Evolutionary conservation across 805 yeast genomes (phyloP), one percentile per base, ranked within the genome.

Genomic region (Sungouiella thailandica): DNA sequence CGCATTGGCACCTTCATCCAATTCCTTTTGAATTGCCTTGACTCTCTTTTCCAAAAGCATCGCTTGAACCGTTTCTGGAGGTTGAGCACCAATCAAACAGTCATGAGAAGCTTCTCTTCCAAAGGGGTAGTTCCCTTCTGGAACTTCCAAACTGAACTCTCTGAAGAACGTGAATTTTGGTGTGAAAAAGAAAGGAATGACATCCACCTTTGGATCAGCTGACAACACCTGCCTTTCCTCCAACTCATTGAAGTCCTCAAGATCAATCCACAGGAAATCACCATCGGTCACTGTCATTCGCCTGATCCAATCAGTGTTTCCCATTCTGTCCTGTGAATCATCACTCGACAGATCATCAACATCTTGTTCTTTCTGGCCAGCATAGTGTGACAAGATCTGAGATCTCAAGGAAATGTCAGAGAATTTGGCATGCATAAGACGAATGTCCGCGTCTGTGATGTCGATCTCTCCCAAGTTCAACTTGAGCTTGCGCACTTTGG

Each of bases 231-330:
- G 68, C 8, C 66, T 52, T 31, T 68, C 60, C 39, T 82, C 84
- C 27, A 87, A 50, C 46, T 88, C 96, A 8, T 74, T 62, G 46
- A 74, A 88, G 52, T 88, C 96, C 37, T 83, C 82, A 15, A 65
- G 58, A 49, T 87, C 94, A 30, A 76, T 65, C 96, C 96, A 88
- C 43, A 63, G 52, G 24, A 46, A 46, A 36, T 62, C 65, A 11
- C 46, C 49, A 12, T 58, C 63, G 23, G 44, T 50, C 5, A 45
- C 46, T 7, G 10, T 5, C 17, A 31, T 11, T 8, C 30, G 29
- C 7, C 28, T 5, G 3, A 20, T 17, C 14, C 35, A 16, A 4
- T 34, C 29, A 6, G 29, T 13, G 9, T 10, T 17, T 17, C 40
- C 29, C 12, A 9, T 25, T n/a, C 11, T 7, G n/a, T n/a, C n/a